Evolutionary conservation across 2,329 filamentous ascomycete species (phyloP).

Genomic region (Fusarium chlamydosporum): DNA sequence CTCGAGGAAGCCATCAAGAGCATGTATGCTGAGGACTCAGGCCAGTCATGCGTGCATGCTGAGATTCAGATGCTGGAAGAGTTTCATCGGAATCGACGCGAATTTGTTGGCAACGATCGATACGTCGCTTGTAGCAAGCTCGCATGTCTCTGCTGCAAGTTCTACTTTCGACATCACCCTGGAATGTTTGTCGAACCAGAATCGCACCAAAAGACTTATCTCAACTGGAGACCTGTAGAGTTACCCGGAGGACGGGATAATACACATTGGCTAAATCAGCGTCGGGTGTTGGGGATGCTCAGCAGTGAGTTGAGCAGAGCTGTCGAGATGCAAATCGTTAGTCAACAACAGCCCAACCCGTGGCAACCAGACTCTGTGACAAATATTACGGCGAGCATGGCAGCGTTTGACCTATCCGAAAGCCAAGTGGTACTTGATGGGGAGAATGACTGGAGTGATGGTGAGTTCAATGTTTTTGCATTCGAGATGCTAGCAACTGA

Average conservation of each 20-base stretch:
- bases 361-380: slow-evolving; percentile 40
- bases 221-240: slow-evolving; percentile 57
- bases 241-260: slow-evolving; percentile 26
- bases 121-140: slow-evolving; percentile 67
- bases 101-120: slow-evolving; percentile 58
- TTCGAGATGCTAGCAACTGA: background rate
- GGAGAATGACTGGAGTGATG: slow-evolving; percentile 6
- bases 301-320: slow-evolving; percentile 24
- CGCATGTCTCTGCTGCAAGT: slow-evolving; percentile 64
- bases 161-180: slow-evolving; percentile 61
- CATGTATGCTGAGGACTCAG: slow-evolving; percentile 26
- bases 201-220: slow-evolving; percentile 58
- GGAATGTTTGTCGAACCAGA: slow-evolving; percentile 51
- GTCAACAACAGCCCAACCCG: background rate
- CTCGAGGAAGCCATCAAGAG: slow-evolving; percentile 21
- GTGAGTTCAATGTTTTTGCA: background rate
- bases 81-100: slow-evolving; percentile 55
- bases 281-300: slow-evolving; percentile 16
- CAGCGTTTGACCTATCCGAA: slow-evolving; percentile 7
- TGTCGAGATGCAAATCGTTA: slow-evolving; percentile 20
- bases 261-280: slow-evolving; percentile 28
- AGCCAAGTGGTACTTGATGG: background rate
- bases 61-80: slow-evolving; percentile 59
- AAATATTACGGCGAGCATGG: slow-evolving; percentile 25
- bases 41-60: slow-evolving; percentile 48